Percentiles rank a stretch among this genome's conserved stretches.
Evolutionary conservation across 768 basidiomycete species (phyloP).

Genomic region (Trametes sanguinea): DNA sequence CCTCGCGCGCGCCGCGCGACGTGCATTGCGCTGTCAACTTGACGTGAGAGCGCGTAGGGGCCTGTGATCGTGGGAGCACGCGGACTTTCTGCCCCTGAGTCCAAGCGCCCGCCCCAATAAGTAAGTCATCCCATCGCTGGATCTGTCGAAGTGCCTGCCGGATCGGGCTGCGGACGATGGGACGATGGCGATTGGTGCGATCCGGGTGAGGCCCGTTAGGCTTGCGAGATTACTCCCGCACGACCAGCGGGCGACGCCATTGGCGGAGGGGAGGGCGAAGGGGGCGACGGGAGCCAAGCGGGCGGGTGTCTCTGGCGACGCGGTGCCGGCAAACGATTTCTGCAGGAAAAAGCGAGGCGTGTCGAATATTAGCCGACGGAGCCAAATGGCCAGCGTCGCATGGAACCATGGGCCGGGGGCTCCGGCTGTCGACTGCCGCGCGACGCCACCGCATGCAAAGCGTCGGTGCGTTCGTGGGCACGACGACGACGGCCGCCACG

Average conservation of each 20-base stretch:
- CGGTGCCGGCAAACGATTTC: slow-evolving; percentile 9
- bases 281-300: not conserved
- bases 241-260: not conserved
- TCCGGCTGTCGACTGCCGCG: not conserved
- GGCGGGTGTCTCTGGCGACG: not conserved
- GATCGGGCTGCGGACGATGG: slow-evolving; percentile 11
- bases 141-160: not conserved
- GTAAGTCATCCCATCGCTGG: too few relatives aligned
- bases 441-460: not conserved
- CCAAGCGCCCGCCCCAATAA: too few relatives aligned
- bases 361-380: slow-evolving; percentile 5
- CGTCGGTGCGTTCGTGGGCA: slow-evolving; percentile 1
- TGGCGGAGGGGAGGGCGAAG: not conserved
- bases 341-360: not conserved
- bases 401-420: not conserved
- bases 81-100: not conserved
- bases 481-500: not conserved
- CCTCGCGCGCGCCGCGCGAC: not conserved
- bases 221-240: not conserved
- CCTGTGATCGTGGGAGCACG: slow-evolving; percentile 7
- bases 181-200: not conserved
- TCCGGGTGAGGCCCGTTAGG: not conserved
- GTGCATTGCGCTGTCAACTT: not conserved
- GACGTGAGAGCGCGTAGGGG: slow-evolving; percentile 17
- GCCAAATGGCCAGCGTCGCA: not conserved